phyloP scores from a whole-genome alignment of 2,329 filamentous ascomycete genomes.

The Venturia effusa region DNA sequence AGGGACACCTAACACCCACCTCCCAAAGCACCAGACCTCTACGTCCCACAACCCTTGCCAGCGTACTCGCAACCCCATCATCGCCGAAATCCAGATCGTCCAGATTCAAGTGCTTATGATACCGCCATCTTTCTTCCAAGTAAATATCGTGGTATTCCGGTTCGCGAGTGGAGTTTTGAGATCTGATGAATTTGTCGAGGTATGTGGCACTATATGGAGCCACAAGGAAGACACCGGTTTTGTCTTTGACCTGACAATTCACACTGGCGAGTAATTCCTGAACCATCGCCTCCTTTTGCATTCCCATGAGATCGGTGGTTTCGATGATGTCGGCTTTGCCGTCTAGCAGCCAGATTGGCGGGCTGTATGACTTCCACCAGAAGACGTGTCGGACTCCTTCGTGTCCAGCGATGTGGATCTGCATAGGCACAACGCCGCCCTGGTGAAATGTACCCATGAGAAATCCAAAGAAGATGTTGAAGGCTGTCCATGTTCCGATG shows the following conservation, averaged over 20 bases:
- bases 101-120: constrained; percentile 59
- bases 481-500: constrained; percentile 54
- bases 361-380: constrained; percentile 83
- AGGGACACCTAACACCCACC: constrained; percentile 26
- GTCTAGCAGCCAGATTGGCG: constrained; percentile 69
- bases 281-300: constrained; percentile 50
- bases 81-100: constrained; percentile 73
- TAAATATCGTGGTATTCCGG: constrained; percentile 34
- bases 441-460: constrained; percentile 78
- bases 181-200: constrained; percentile 44
- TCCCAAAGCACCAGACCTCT: constrained; percentile 36
- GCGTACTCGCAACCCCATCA: constrained; percentile 63
- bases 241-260: constrained; percentile 44
- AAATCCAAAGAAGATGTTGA: constrained; percentile 56
- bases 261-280: constrained; percentile 47
- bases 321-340: constrained; percentile 62
- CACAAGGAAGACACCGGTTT: constrained; percentile 48
- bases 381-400: constrained; percentile 53
- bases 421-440: constrained; percentile 64
- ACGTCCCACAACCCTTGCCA: constrained; percentile 51
- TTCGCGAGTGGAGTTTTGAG: constrained; percentile 12
- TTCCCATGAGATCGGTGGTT: constrained; percentile 65
- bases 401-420: constrained; percentile 63
- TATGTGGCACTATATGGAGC: constrained; percentile 62
- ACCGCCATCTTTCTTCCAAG: constrained; percentile 61